A percentile compares a stretch with the other conserved stretches of the same genome.
These are phyloP conservation scores for Viola pubescens DNA, from an alignment of 441 rosid genomes.

Conservation along the genomic window DNA sequence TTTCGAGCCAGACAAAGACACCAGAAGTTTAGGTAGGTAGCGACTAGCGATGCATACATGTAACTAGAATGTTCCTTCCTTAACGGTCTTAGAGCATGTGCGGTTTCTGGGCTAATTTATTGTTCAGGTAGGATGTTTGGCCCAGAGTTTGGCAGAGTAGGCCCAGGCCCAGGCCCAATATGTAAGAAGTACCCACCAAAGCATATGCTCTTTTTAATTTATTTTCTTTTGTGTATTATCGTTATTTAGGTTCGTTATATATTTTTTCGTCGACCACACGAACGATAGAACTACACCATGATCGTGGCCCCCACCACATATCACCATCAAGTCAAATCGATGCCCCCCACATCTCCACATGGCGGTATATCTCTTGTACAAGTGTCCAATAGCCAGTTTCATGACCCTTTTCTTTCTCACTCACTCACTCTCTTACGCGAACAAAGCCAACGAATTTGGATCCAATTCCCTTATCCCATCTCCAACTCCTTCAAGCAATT, in stretches of 20 bases:
- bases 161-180: no score
- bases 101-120: no score
- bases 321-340: neutral
- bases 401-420: neutral
- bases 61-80: no score
- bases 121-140: no score
- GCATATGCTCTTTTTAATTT: neutral
- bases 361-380: neutral
- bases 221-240: neutral
- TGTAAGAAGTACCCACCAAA: neutral
- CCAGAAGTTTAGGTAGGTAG: no score
- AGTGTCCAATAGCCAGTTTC: slow-evolving; percentile 1
- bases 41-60: no score
- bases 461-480: slow-evolving; percentile 19
- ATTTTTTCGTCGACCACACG: neutral
- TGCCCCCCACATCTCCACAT: neutral
- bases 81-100: no score
- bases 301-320: neutral
- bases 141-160: no score
- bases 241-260: neutral
- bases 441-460: slow-evolving; percentile 50
- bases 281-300: neutral
- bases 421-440: neutral
- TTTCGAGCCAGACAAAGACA: no score
- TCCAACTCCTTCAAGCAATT: neutral